Percentiles rank a stretch among this genome's conserved stretches.
phyloP scores from a whole-genome alignment of 306 rosid species.

The Adenanthera pavonina region DNA sequence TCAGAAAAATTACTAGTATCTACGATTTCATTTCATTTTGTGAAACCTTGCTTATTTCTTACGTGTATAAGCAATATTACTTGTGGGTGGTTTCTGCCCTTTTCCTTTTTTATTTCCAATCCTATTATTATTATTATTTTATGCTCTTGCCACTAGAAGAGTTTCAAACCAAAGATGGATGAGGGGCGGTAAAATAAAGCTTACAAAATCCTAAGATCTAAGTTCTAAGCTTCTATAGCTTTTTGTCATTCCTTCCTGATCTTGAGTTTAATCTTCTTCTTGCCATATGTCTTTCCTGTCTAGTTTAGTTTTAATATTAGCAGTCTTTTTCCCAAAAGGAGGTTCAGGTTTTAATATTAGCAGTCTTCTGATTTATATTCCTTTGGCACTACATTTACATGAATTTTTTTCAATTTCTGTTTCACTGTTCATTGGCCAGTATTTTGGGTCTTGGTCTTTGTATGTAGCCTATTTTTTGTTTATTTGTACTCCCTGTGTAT shows the following conservation, averaged over 20 bases:
- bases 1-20: neutral
- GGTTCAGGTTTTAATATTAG: neutral
- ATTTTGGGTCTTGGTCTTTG: neutral
- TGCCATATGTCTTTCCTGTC: too few relatives aligned
- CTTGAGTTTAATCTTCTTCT: too few relatives aligned
- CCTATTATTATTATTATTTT: neutral
- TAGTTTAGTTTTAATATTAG: too few relatives aligned
- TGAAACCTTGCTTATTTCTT: neutral
- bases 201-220: too few relatives aligned
- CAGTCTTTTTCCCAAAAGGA: neutral
- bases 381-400: conserved; percentile 7
- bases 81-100: neutral
- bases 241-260: too few relatives aligned
- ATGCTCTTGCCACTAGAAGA: neutral
- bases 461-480: conserved; percentile 15
- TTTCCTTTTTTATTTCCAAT: neutral
- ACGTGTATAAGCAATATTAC: neutral
- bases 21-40: neutral
- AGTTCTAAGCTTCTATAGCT: too few relatives aligned
- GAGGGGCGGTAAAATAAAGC: conserved; percentile 7
- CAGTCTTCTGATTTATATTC: neutral
- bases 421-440: neutral
- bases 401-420: conserved; percentile 4
- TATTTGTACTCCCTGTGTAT: conserved; percentile 25
- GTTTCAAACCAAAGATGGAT: neutral